A percentile compares a stretch with the other conserved stretches of the same genome.
These are phyloP conservation scores for Sphaerulina populicola DNA, from an alignment of 2,329 filamentous ascomycete species.

Conservation along the genomic window DNA sequence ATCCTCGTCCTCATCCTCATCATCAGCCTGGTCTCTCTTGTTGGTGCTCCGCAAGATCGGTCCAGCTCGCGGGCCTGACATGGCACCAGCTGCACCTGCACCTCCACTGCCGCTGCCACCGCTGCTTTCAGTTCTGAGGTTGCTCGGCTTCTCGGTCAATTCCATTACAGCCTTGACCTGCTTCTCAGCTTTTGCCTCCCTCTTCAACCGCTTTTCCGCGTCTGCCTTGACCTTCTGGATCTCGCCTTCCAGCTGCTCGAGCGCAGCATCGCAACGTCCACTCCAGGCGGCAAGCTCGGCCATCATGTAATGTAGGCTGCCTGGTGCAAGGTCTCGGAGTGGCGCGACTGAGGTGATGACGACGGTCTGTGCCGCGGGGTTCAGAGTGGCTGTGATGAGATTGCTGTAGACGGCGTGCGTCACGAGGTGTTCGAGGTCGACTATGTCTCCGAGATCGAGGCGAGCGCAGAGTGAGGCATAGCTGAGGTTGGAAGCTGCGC, in stretches of 20 bases:
- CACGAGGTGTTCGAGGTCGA: conserved; percentile 75
- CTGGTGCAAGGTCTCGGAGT: conserved; percentile 73
- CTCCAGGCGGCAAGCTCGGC: conserved; percentile 65
- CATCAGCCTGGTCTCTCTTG: conserved; percentile 20
- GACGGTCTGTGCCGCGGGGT: conserved; percentile 66
- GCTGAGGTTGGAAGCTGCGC: conserved; percentile 49
- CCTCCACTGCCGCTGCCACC: conserved; percentile 1
- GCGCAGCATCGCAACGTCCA: conserved; percentile 63
- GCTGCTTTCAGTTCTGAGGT: conserved; percentile 2
- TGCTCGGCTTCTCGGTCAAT: conserved; percentile 17
- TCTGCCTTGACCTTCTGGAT: conserved; percentile 55
- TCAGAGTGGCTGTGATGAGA: conserved; percentile 72
- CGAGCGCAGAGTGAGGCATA: conserved; percentile 61
- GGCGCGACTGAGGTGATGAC: conserved; percentile 73
- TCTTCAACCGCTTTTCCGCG: conserved; percentile 36
- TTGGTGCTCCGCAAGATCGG: conserved; percentile 13
- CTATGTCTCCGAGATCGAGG: conserved; percentile 57
- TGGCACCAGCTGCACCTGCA: neutral
- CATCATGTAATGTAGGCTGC: conserved; percentile 61
- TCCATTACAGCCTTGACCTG: conserved; percentile 33
- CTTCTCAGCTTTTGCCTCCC: conserved; percentile 37
- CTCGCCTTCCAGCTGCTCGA: conserved; percentile 66
- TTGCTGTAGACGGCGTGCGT: conserved; percentile 81
- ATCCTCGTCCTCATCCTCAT: conserved; percentile 28
- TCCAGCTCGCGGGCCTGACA: conserved; percentile 7